Base-by-base conservation (phyloP, 345 rosid species). In the Populus davidiana region DNA sequence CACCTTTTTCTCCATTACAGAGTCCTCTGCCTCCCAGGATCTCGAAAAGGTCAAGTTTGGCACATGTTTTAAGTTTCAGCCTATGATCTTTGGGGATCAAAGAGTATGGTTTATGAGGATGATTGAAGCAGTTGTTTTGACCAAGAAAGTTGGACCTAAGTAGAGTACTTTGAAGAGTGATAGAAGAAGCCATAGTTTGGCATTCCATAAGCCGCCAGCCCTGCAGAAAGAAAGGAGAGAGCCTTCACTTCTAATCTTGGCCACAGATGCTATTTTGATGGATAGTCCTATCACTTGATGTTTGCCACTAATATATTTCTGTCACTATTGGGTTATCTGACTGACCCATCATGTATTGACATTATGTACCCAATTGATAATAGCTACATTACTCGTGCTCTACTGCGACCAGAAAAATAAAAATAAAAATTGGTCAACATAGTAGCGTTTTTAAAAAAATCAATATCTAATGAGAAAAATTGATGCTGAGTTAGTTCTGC, bases 11-110 rank as follows among this genome's bases (percentile, higher is more conserved):
- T 27, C 97, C 98, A 54, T 88, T 92, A 77, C 89, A 92, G 49
- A 95, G 86, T 25, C 96, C 98, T 84, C 99, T 90, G 31, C 99
- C 99, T 71, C 99, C 97, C 78, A 95, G 56, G 74, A 95, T 83
- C 69, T 88, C 90, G 23, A 81, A 86, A 9, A 89, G 85, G 76
- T 91, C 83, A 82, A 91, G 92, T 70, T 91, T 96, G 33, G 90
- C 98, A 36, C 69, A 11, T 63, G 71, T 27, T 18, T 61, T 70
- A 56, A 54, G 72, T 33, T 66, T 78, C 21, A 56, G 43, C 52
- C 39, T 78, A 17, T 54, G 77, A 17, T 81, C 89, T 76, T 79
- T 89, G 5, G 78, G 70, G 41, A 74, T 65, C 9, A 75, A 67
- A 75, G 86, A 80, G 59, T 63, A 10, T 14, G 89, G 78, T 44